Percentiles rank a stretch among this genome's conserved stretches.
Conservation (phyloP, 75 land plant genomes). For the Isoetes taiwanensis region DNA sequence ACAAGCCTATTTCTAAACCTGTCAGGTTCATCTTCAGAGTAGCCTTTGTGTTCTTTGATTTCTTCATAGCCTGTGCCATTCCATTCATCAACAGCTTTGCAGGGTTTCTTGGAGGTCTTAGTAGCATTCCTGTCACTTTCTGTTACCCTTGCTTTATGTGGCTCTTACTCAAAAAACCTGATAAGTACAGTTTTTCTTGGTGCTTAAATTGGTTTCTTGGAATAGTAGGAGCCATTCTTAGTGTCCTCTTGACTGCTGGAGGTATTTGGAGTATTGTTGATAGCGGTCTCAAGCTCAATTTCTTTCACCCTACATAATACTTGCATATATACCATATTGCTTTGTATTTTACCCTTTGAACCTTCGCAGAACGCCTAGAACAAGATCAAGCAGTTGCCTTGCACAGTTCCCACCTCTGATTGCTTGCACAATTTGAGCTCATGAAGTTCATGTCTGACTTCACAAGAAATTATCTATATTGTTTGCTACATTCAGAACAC, state of each 20-base stretch:
- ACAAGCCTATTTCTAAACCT: slow-evolving; percentile 45
- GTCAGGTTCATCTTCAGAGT: slow-evolving; percentile 33
- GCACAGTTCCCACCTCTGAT: no score
- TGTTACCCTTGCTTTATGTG: slow-evolving; percentile 92
- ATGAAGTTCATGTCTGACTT: no score
- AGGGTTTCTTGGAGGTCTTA: slow-evolving; percentile 70
- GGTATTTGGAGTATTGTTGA: slow-evolving; percentile 48
- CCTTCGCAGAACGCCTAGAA: no score
- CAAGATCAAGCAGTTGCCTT: no score
- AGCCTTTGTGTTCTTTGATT: slow-evolving; percentile 27
- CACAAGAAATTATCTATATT: no score
- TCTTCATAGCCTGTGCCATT: slow-evolving; percentile 59
- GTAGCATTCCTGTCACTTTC: slow-evolving; percentile 61
- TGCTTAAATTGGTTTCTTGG: slow-evolving; percentile 65
- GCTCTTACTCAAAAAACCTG: slow-evolving; percentile 52
- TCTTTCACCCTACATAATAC: slow-evolving; percentile 78
- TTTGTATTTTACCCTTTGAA: no score
- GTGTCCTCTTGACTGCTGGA: slow-evolving; percentile 31
- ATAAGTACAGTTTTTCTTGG: slow-evolving; percentile 43
- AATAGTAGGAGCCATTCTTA: slow-evolving; percentile 36
- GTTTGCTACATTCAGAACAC: no score
- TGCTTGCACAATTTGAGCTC: no score
- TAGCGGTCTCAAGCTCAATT: slow-evolving; percentile 41
- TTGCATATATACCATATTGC: no score
- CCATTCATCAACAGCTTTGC: slow-evolving; percentile 61